phyloP scores from a whole-genome alignment of 2,329 filamentous ascomycete genomes.

The Tothia fuscella region DNA sequence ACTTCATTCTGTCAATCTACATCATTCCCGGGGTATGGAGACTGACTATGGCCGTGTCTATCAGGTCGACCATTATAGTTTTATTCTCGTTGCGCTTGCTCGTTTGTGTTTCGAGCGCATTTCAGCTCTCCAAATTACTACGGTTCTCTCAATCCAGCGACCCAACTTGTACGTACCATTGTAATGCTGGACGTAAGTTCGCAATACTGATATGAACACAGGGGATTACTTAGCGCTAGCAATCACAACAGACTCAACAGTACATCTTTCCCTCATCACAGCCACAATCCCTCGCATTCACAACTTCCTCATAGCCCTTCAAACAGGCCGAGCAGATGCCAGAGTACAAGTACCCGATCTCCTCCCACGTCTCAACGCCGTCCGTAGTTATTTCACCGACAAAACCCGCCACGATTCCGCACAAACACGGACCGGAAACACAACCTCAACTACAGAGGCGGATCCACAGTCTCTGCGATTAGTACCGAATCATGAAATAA shows the following conservation, averaged over 20 bases:
- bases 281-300: neutral
- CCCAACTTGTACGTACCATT: neutral
- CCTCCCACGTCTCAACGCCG: neutral
- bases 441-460: neutral
- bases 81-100: neutral
- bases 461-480: neutral
- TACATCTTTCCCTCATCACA: constrained; percentile 4
- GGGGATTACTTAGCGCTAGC: neutral
- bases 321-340: too few relatives aligned
- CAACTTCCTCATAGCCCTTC: too few relatives aligned
- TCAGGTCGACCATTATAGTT: neutral
- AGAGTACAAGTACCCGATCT: too few relatives aligned
- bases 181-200: neutral
- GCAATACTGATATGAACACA: neutral
- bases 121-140: neutral
- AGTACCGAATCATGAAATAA: neutral
- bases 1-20: neutral
- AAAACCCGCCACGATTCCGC: neutral
- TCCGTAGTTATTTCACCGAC: neutral
- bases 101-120: too few relatives aligned
- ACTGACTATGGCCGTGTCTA: neutral
- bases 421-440: neutral
- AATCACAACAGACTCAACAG: neutral
- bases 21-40: neutral
- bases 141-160: neutral